A percentile compares a stretch with the other conserved stretches of the same genome.
These are phyloP conservation scores for Hypomyces rosellus DNA, from an alignment of 2,329 filamentous ascomycete species.

Conservation along the genomic window DNA sequence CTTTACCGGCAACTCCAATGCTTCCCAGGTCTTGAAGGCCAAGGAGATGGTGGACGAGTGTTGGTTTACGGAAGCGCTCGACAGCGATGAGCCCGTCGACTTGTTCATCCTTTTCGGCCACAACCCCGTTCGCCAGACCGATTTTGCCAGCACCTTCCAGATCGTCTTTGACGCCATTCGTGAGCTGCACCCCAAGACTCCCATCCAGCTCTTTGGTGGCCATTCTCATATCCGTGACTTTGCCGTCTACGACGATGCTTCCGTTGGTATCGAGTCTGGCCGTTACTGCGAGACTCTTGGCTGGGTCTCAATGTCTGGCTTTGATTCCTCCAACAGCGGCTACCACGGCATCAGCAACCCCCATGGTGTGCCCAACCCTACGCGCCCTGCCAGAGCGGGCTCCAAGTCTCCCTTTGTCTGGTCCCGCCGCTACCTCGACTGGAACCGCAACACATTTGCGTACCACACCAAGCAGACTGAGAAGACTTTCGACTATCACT, in stretches of 20 bases:
- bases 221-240: constrained; percentile 62
- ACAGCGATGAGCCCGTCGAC: constrained; percentile 49
- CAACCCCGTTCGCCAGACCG: constrained; percentile 47
- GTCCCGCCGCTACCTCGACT: constrained; percentile 60
- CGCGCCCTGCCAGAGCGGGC: constrained; percentile 32
- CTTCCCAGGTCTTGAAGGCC: constrained; percentile 53
- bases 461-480: constrained; percentile 53
- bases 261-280: constrained; percentile 56
- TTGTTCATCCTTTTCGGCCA: constrained; percentile 59
- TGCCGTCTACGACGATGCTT: constrained; percentile 54
- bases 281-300: constrained; percentile 64
- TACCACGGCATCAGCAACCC: constrained; percentile 30
- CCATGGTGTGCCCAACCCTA: constrained; percentile 31
- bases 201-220: constrained; percentile 60
- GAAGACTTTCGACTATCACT: constrained; percentile 41
- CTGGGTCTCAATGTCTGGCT: constrained; percentile 58
- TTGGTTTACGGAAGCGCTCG: constrained; percentile 56
- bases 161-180: constrained; percentile 53
- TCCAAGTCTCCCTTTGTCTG: constrained; percentile 38
- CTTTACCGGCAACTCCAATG: constrained; percentile 54
- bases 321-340: constrained; percentile 41
- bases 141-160: constrained; percentile 37
- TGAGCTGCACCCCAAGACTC: constrained; percentile 46
- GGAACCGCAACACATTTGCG: constrained; percentile 59
- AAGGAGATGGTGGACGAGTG: constrained; percentile 43